These are phyloP conservation scores for Xylaria hypoxylon DNA, from an alignment of 2,329 filamentous ascomycete species.

Conservation along the genomic window DNA sequence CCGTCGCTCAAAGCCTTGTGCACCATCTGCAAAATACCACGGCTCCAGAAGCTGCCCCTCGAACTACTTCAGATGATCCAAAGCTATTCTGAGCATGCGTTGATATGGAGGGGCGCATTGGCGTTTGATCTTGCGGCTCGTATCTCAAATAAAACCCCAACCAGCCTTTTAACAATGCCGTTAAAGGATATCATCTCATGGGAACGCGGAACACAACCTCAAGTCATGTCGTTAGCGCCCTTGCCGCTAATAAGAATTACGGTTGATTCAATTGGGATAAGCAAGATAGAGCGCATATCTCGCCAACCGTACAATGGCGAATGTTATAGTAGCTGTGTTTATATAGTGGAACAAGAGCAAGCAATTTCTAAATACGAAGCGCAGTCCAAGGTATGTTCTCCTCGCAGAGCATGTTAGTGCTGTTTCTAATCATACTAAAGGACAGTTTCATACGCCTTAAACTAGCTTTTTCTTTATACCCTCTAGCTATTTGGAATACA, in stretches of 20 bases:
- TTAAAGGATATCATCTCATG: conserved; percentile 21
- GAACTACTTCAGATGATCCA: conserved; percentile 27
- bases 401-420: background rate
- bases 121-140: conserved; percentile 21
- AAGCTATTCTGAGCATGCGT: conserved; percentile 31
- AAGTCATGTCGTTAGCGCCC: background rate
- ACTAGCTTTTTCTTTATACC: conserved; percentile 11
- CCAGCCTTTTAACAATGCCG: conserved; percentile 15
- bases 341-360: conserved; percentile 25
- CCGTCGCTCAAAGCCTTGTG: conserved; percentile 20
- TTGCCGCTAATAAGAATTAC: conserved; percentile 17
- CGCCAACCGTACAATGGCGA: conserved; percentile 10
- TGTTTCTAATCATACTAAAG: conserved; percentile 14
- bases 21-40: conserved; percentile 20
- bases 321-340: conserved; percentile 19
- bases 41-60: conserved; percentile 23
- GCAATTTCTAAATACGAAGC: conserved; percentile 12
- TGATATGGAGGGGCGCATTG: conserved; percentile 23
- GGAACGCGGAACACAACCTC: conserved; percentile 17
- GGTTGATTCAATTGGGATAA: conserved; percentile 22
- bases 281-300: conserved; percentile 27
- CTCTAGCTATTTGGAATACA: conserved; percentile 29
- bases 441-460: conserved; percentile 24
- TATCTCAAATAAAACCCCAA: conserved; percentile 16
- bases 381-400: conserved; percentile 23